Percentiles rank a stretch among this genome's conserved stretches.
phyloP scores from a whole-genome alignment of 2,329 filamentous ascomycete species.

The Lomentospora prolificans region DNA sequence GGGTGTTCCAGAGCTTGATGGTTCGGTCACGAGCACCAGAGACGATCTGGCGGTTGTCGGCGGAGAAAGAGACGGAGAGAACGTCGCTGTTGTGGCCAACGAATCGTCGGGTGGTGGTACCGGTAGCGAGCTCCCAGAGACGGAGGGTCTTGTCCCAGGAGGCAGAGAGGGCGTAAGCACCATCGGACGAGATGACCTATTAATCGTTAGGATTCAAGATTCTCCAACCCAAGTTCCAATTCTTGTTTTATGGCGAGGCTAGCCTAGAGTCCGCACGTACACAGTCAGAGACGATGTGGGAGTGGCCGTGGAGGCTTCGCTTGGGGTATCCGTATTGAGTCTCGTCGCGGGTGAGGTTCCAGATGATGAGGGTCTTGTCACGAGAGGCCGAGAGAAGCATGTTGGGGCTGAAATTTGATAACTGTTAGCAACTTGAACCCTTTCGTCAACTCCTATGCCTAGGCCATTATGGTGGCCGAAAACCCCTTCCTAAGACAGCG shows the following conservation, averaged over 20 bases:
- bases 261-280: slow-evolving; percentile 49
- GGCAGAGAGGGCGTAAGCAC: slow-evolving; percentile 95
- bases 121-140: slow-evolving; percentile 96
- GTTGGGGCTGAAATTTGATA: slow-evolving; percentile 61
- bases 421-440: slow-evolving; percentile 1
- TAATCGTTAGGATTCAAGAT: neutral
- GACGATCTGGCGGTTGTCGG: slow-evolving; percentile 99
- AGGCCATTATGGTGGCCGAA: no score
- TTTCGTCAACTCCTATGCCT: no score
- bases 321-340: slow-evolving; percentile 98
- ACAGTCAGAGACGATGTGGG: slow-evolving; percentile 99
- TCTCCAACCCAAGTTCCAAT: neutral
- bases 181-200: slow-evolving; percentile 97
- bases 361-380: slow-evolving; percentile 99
- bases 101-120: slow-evolving; percentile 94
- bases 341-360: slow-evolving; percentile 99
- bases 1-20: slow-evolving; percentile 99
- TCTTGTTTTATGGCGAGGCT: neutral
- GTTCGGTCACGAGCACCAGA: slow-evolving; percentile 96
- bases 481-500: no score
- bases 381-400: slow-evolving; percentile 97
- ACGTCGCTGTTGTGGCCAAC: slow-evolving; percentile 99
- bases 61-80: slow-evolving; percentile 98
- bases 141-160: slow-evolving; percentile 99
- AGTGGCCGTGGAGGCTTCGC: slow-evolving; percentile 97